A percentile compares a stretch with the other conserved stretches of the same genome.
Conservation (phyloP, 129 eudicot genomes). For the Flaveria trinervia region DNA sequence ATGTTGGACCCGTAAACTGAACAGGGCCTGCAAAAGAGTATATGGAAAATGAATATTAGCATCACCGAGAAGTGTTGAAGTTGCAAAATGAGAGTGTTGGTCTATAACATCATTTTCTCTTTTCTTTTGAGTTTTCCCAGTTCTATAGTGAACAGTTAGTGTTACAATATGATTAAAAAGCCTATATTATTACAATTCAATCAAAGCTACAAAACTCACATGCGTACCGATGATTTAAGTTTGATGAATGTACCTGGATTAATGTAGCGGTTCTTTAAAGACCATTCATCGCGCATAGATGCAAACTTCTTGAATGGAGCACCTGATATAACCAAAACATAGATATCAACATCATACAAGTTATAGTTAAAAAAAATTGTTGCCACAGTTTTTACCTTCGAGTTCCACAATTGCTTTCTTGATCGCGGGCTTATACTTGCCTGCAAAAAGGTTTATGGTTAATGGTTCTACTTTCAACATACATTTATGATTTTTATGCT, state of each 20-base stretch:
- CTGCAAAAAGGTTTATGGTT: constrained; percentile 42
- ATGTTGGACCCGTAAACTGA: constrained; percentile 65
- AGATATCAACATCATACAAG: background rate
- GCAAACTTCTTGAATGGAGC: constrained; percentile 91
- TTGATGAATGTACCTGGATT: constrained; percentile 60
- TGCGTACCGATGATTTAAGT: background rate
- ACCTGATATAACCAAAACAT: constrained; percentile 41
- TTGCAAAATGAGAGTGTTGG: background rate
- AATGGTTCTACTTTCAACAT: background rate
- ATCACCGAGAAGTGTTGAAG: background rate
- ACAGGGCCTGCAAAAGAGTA: constrained; percentile 60
- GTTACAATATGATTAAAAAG: background rate
- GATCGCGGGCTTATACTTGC: constrained; percentile 93
- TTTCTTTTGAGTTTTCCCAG: background rate
- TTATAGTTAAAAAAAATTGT: background rate
- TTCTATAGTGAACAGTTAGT: background rate
- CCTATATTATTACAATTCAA: background rate
- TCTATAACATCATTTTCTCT: background rate
- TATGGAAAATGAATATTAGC: background rate
- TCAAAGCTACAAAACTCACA: background rate
- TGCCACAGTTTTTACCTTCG: constrained; percentile 49
- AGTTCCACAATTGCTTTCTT: constrained; percentile 99
- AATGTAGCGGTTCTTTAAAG: constrained; percentile 65
- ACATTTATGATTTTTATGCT: background rate
- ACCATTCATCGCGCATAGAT: constrained; percentile 88